A percentile compares a stretch with the other conserved stretches of the same genome.
phyloP scores from a whole-genome alignment of 2,329 filamentous ascomycete species.

The Fusarium bulbicola region DNA sequence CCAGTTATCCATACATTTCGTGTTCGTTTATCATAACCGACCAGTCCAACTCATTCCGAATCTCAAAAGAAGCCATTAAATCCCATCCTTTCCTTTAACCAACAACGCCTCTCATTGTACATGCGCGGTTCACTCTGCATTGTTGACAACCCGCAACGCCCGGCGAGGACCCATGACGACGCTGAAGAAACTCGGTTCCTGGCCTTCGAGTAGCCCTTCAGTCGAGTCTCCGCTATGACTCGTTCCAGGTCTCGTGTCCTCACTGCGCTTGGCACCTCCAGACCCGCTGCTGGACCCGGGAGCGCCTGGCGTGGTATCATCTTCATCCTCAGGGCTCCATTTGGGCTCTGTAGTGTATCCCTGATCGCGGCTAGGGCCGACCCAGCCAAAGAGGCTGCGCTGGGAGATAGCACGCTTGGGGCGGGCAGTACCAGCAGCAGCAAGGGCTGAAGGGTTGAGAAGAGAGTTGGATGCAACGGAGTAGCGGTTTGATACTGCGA shows the following conservation, averaged over 20 bases:
- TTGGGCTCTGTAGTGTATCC: constrained; percentile 44
- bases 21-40: constrained; percentile 23
- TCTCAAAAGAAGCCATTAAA: background rate
- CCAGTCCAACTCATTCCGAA: background rate
- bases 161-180: constrained; percentile 74
- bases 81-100: background rate
- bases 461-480: constrained; percentile 54
- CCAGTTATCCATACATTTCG: constrained; percentile 19
- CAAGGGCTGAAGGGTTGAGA: constrained; percentile 35
- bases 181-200: constrained; percentile 77
- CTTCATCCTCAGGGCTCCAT: constrained; percentile 40
- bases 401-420: constrained; percentile 27
- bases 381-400: constrained; percentile 46
- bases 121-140: constrained; percentile 44
- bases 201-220: constrained; percentile 60
- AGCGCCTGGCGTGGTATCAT: constrained; percentile 35
- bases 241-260: constrained; percentile 41
- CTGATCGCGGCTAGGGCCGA: constrained; percentile 41
- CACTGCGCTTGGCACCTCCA: constrained; percentile 34
- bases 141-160: constrained; percentile 75
- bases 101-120: background rate
- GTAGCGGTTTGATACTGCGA: constrained; percentile 70
- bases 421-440: background rate
- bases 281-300: constrained; percentile 38
- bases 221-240: constrained; percentile 56